Evolutionary conservation across 495 filamentous ascomycete species (phyloP).

Genomic region (Xylaria curta): DNA sequence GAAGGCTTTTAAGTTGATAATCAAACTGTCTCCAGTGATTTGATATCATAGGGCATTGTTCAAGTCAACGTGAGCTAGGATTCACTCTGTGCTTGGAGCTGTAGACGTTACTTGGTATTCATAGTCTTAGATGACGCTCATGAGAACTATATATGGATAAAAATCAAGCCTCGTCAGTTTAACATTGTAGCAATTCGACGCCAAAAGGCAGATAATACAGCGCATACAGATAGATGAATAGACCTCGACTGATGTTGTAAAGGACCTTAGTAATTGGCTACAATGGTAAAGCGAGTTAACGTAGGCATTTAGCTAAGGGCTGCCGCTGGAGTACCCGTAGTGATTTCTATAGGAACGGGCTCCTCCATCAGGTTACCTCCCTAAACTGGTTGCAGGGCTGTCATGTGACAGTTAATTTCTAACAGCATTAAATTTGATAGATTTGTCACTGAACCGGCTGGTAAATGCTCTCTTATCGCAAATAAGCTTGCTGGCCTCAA

Average conservation of each 20-base stretch:
- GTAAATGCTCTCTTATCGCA: not conserved
- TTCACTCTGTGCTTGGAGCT: not conserved
- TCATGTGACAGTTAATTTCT: not conserved
- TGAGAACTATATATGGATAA: not conserved
- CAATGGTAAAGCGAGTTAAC: not conserved
- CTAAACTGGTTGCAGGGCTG: not conserved
- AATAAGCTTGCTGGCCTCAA: not conserved
- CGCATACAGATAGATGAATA: not conserved
- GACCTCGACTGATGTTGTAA: not conserved
- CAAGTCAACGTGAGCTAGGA: not conserved
- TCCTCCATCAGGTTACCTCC: not conserved
- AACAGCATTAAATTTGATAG: not conserved
- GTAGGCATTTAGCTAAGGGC: not conserved
- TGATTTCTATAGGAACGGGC: not conserved
- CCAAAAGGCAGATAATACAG: not conserved
- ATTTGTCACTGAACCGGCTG: not conserved
- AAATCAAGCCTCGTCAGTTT: not conserved
- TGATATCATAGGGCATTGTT: not conserved
- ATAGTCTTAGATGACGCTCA: not conserved
- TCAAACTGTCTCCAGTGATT: no score
- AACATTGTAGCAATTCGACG: not conserved
- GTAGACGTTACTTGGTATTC: not conserved
- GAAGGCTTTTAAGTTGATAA: not conserved
- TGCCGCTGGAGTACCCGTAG: not conserved
- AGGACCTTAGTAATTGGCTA: not conserved